Percentiles rank a stretch among this genome's conserved stretches.
phyloP scores from a whole-genome alignment of 2,329 filamentous ascomycete species.

The Ophiosphaerella herpotricha region DNA sequence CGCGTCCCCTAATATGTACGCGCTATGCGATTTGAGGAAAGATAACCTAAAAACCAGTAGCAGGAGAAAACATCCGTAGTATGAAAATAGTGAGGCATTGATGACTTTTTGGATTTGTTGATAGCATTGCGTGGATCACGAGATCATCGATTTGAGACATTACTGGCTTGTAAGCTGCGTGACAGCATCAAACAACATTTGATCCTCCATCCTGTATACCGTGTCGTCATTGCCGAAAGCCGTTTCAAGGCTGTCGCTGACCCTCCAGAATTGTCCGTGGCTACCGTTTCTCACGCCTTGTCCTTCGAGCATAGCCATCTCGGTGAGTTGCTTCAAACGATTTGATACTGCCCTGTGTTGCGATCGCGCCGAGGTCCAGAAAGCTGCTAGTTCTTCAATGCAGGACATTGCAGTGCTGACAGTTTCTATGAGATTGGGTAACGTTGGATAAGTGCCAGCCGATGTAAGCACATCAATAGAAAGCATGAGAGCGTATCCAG shows the following conservation, averaged over 20 bases:
- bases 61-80: too few species aligned
- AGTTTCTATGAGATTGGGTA: slow-evolving; percentile 60
- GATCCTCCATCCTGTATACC: slow-evolving; percentile 46
- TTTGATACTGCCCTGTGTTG: slow-evolving; percentile 57
- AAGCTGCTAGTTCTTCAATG: slow-evolving; percentile 60
- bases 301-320: slow-evolving; percentile 45
- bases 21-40: too few species aligned
- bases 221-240: slow-evolving; percentile 51
- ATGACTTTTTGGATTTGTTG: too few species aligned
- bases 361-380: slow-evolving; percentile 63
- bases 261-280: slow-evolving; percentile 43
- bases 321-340: slow-evolving; percentile 52
- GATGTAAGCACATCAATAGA: slow-evolving; percentile 70
- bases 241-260: slow-evolving; percentile 46
- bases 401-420: slow-evolving; percentile 59
- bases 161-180: slow-evolving; percentile 25
- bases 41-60: too few species aligned
- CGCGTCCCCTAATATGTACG: too few species aligned
- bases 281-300: slow-evolving; percentile 33
- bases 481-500: slow-evolving; percentile 65
- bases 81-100: too few species aligned
- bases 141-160: not conserved
- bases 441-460: slow-evolving; percentile 50
- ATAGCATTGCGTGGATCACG: not conserved
- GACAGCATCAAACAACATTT: slow-evolving; percentile 36